Conservation (phyloP, 2,329 filamentous ascomycete genomes). For the Gremmenia infestans region DNA sequence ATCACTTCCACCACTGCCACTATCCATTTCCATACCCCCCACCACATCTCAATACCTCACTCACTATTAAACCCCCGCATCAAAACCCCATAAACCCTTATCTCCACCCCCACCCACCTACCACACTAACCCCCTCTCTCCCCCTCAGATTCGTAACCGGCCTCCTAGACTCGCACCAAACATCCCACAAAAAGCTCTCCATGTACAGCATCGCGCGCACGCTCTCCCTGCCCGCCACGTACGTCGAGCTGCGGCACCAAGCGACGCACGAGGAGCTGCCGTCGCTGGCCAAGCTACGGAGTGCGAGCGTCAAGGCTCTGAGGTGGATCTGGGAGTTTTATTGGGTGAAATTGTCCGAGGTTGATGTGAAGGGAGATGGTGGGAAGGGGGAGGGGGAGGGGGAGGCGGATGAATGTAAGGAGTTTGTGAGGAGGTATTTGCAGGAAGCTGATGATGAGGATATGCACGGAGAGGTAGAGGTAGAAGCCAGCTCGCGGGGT, state of each 20-base stretch:
- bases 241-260: slow-evolving; percentile 86
- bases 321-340: slow-evolving; percentile 88
- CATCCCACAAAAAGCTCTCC: slow-evolving; percentile 60
- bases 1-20: no score
- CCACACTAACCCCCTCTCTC: slow-evolving; percentile 3
- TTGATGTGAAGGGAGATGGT: background rate
- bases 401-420: slow-evolving; percentile 17
- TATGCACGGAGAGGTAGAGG: slow-evolving; percentile 5
- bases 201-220: slow-evolving; percentile 69
- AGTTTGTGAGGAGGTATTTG: slow-evolving; percentile 16
- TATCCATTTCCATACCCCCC: no score
- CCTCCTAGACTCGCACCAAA: slow-evolving; percentile 68
- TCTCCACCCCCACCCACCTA: background rate
- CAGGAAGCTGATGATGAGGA: slow-evolving; percentile 21
- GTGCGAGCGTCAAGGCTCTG: slow-evolving; percentile 64
- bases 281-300: slow-evolving; percentile 65
- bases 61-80: no score
- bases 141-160: slow-evolving; percentile 68
- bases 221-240: slow-evolving; percentile 66
- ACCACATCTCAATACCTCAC: no score
- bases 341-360: slow-evolving; percentile 53
- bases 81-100: background rate
- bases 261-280: slow-evolving; percentile 87
- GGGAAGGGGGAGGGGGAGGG: slow-evolving; percentile 1
- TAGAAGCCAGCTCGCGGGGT: slow-evolving; percentile 9